Base-by-base conservation (phyloP, 352 stramenopile genomes). In the Pythium sukuiense region DNA sequence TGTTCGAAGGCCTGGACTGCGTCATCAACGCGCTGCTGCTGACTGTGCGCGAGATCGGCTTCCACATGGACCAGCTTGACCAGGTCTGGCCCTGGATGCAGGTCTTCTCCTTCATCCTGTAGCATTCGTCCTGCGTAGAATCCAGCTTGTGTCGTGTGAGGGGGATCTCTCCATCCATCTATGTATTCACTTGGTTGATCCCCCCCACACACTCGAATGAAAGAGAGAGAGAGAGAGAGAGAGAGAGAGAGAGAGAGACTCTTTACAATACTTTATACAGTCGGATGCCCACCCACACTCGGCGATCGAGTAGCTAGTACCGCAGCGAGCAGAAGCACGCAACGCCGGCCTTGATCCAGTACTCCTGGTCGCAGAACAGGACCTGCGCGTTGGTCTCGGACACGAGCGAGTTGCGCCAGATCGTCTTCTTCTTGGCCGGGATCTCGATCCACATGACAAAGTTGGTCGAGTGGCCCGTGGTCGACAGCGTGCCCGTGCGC, bases 381-480 rank as follows among this genome's bases (percentile, higher is more conserved):
- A 80, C 56, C 62, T 81, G 73, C 14, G 76, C 84, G 60, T 92
- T 92, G 33, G 84, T 92, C 68, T 92, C 84, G 8, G 81, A 90
- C 1, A 92, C 84, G 14, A 92, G 72, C 32, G 65, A 78, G 39
- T 80, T 88, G 35, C 80, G 79, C 76, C 52, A 80, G 80, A 70
- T 79, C 66, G 63, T 86, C 83, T 72, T 66, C 54, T 90, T 88
- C 67, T 82, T 86, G 20, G 81, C 87, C 35, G 96, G 96, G 16
- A 99, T 85, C 56, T 98, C 94, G 65, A 99, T 97, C 96, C 95
- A 99, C 70, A 98, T 97, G 60, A 99, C 89, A 77, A 99, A 99
- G 81, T 99, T 99, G 27, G 96, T 98, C 35, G 88, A 98, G 72
- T 99, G 96, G 45, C 96, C 96, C 0, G 96, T 99, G 16, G 96